Conservation (phyloP, 495 filamentous ascomycete species). For the Annulohypoxylon nitens region DNA sequence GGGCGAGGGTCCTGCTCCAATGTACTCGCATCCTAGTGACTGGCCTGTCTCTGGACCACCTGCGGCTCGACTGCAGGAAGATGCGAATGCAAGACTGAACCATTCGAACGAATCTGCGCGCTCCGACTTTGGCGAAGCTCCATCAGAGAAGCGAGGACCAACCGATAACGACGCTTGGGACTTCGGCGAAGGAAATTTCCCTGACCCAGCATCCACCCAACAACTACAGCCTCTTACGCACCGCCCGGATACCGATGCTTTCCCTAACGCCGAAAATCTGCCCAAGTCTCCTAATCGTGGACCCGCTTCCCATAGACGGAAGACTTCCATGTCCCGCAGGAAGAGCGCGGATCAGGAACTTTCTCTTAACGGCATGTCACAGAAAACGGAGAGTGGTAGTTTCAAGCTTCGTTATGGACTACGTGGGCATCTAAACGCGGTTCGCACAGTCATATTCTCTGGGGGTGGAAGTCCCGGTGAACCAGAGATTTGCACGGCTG, state of each 20-base stretch:
- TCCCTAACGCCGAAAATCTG: conserved; percentile 84
- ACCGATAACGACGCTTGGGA: conserved; percentile 86
- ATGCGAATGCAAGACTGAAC: conserved; percentile 67
- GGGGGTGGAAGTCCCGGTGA: conserved; percentile 94
- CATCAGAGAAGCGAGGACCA: conserved; percentile 52
- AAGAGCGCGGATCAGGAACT: conserved; percentile 69
- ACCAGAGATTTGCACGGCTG: conserved; percentile 95
- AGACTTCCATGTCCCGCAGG: conserved; percentile 74
- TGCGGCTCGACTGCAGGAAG: conserved; percentile 63
- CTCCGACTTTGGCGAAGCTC: conserved; percentile 54
- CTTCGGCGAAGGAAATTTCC: conserved; percentile 80
- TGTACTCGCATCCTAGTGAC: conserved; percentile 54
- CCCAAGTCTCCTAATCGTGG: conserved; percentile 83
- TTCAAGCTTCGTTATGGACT: conserved; percentile 96
- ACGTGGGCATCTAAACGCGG: conserved; percentile 91
- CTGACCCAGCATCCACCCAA: conserved; percentile 59
- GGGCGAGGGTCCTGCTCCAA: conserved; percentile 49
- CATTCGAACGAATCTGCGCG: conserved; percentile 59
- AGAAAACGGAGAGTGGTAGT: conserved; percentile 71
- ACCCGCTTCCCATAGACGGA: conserved; percentile 80
- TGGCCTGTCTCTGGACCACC: conserved; percentile 58
- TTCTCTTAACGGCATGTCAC: conserved; percentile 58
- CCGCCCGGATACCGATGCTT: conserved; percentile 85
- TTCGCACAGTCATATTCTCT: conserved; percentile 94
- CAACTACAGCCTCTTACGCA: conserved; percentile 59